Conservation (phyloP, 495 filamentous ascomycete species). For the Lophiotrema nucula region DNA sequence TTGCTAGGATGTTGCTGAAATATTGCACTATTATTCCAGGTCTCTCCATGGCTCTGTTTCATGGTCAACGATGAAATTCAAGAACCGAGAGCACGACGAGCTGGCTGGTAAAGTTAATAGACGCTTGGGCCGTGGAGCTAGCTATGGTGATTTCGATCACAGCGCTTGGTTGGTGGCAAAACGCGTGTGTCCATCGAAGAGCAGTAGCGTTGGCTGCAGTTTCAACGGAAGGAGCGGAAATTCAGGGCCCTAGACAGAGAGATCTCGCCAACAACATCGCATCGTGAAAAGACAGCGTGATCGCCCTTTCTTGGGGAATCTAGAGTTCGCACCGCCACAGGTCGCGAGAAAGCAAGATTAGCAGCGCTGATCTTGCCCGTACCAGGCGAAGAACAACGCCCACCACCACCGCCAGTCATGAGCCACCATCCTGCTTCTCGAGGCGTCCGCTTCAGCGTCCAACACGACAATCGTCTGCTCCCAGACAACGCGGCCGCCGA, state of each 20-base stretch:
- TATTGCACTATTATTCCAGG: too few relatives aligned
- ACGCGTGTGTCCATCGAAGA: background rate
- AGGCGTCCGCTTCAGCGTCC: slow-evolving; percentile 19
- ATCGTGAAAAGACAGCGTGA: background rate
- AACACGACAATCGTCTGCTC: slow-evolving; percentile 15
- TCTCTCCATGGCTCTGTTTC: too few relatives aligned
- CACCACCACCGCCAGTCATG: background rate
- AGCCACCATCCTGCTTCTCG: slow-evolving; percentile 2
- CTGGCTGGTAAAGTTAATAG: too few relatives aligned
- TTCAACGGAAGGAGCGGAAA: background rate
- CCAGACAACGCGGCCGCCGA: slow-evolving; percentile 10
- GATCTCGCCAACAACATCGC: background rate
- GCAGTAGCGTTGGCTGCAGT: background rate
- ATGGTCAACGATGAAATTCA: too few relatives aligned
- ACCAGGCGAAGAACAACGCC: background rate
- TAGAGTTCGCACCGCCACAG: slow-evolving; percentile 14
- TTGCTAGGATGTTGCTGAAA: too few relatives aligned
- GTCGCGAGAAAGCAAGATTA: background rate
- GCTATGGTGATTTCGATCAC: too few relatives aligned
- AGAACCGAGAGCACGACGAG: too few relatives aligned
- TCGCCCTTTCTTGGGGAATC: background rate
- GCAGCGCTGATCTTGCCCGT: slow-evolving; percentile 20
- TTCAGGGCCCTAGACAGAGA: background rate
- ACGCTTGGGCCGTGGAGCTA: too few relatives aligned
- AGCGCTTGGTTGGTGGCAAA: background rate